These are phyloP conservation scores for Coniochaeta ligniaria DNA, from an alignment of 2,329 filamentous ascomycete genomes.

Conservation along the genomic window DNA sequence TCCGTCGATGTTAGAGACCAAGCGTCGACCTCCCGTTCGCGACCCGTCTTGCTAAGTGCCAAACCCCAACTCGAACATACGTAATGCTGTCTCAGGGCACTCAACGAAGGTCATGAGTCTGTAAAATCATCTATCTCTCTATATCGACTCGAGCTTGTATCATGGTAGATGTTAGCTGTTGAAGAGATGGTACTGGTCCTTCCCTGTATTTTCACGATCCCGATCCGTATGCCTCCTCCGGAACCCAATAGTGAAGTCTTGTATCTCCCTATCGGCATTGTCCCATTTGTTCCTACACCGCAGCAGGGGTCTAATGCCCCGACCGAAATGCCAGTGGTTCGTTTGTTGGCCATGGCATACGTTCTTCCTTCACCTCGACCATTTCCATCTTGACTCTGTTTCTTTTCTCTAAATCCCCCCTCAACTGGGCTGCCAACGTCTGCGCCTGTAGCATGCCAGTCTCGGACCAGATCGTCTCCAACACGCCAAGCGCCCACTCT, in stretches of 20 bases:
- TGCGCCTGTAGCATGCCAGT: constrained; percentile 45
- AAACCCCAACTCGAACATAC: background rate
- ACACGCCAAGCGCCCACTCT: constrained; percentile 34
- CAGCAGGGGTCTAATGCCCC: background rate
- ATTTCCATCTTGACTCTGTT: background rate
- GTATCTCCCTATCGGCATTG: background rate
- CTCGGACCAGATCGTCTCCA: constrained; percentile 41
- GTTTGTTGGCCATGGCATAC: background rate
- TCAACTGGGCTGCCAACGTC: constrained; percentile 27
- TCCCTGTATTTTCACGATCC: background rate
- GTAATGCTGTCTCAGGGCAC: too few relatives aligned
- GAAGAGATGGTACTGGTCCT: background rate
- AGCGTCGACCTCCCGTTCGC: background rate
- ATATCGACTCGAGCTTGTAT: background rate
- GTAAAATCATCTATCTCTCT: background rate
- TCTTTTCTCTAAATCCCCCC: background rate
- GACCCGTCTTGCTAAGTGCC: background rate
- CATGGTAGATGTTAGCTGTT: too few relatives aligned
- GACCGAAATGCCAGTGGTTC: background rate
- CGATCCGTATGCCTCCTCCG: background rate
- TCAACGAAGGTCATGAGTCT: too few relatives aligned
- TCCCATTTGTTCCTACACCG: background rate
- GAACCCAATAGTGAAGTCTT: too few relatives aligned
- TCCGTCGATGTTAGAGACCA: background rate
- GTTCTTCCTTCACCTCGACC: background rate